Evolutionary conservation across 164 flowering plant genomes (phyloP), one percentile per base, ranked within the genome.

Genomic region (Brasenia schreberi): DNA sequence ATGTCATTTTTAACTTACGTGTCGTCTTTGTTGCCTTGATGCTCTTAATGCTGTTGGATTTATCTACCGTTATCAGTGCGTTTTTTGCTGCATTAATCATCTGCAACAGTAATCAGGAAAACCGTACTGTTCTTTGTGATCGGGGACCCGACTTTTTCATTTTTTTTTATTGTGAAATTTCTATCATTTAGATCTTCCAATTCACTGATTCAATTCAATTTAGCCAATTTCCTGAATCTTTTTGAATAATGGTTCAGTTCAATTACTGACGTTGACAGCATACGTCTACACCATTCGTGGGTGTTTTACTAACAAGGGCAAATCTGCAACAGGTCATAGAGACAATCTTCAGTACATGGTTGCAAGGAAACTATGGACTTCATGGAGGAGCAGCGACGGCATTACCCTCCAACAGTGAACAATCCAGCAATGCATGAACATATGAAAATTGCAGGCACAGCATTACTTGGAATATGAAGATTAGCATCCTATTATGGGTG

Each of bases 281-380:
- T 4, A 7, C 64, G 12, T 45, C 67, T 33, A 5, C 43, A 45
- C 27, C 18, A 52, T 42, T 59, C 18, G 23, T n/a, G 49, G 6
- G 42, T 64, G n/a, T 52, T 19, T 61, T 14, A 43, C 7, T 53
- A 19, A 18, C 58, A 7, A 33, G 39, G 39, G 39, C 16, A 49
- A 49, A 49, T 49, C 1, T 49, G 56, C 56, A 49, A 65, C 80
- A 91, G 97, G 73, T 92, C 7, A 76, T 86, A 61, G 85, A 83
- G 77, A 65, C 92, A 92, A 73, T 81, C 85, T 52, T 63, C 73
- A 0, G 92, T 88, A 11, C 85, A 85, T 59, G 77, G 66, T 9
- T 87, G 93, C 71, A 66, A 58, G 7, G 88, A 85, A 0, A 66
- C 58, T 0, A 71, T 92, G 18, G 85, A 88, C 71, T 92, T 89